Conservation (phyloP, 805 yeast genomes). For the Schwanniomyces vanrijiae region DNA sequence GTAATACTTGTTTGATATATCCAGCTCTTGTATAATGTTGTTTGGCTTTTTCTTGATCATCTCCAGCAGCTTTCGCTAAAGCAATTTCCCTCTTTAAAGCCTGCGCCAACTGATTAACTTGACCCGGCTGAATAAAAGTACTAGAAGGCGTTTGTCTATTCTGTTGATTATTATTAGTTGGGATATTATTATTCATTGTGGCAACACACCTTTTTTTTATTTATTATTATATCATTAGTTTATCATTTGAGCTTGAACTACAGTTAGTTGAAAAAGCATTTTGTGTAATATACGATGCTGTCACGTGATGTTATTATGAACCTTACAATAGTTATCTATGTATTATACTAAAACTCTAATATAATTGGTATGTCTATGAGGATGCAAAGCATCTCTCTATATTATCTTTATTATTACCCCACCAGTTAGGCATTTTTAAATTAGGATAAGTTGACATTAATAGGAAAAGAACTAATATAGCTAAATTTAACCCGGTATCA, state of each 20-base stretch:
- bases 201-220: no score
- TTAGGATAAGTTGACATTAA: constrained; percentile 20
- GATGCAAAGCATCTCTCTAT: constrained; percentile 45
- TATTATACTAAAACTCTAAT: no score
- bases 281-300: neutral
- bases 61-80: constrained; percentile 63
- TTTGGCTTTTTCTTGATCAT: constrained; percentile 58
- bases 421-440: constrained; percentile 38
- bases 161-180: constrained; percentile 1
- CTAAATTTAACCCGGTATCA: constrained; percentile 45
- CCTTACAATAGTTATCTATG: neutral
- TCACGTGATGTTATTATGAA: neutral
- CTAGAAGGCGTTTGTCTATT: constrained; percentile 8
- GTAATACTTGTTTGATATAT: constrained; percentile 58
- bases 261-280: no score
- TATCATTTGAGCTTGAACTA: no score
- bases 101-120: constrained; percentile 58
- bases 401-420: constrained; percentile 40
- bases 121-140: constrained; percentile 44
- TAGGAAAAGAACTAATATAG: constrained; percentile 34
- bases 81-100: constrained; percentile 60
- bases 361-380: neutral
- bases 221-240: no score
- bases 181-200: neutral
- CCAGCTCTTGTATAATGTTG: constrained; percentile 65